Base-by-base conservation (phyloP, 345 rosid genomes). In the Bruguiera sexangula region DNA sequence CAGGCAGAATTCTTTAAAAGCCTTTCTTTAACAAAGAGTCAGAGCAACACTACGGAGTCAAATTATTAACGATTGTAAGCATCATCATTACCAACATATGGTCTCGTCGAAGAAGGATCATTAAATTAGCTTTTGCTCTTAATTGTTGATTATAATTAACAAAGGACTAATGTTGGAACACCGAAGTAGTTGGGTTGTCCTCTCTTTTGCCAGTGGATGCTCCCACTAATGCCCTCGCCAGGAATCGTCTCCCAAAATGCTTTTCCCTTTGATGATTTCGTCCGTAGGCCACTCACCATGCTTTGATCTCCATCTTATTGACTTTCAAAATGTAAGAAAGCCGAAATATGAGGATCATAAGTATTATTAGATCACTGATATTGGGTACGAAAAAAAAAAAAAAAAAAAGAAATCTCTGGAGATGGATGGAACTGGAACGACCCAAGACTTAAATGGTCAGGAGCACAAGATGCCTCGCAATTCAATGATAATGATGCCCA, bases 241-340 rank as follows among this genome's bases (percentile, higher is more conserved):
- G 71, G 73, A 68, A 61, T 72, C 83, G 76, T 80, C 65, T 43
- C 20, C 72, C 46, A 52, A 58, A 46, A 43, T 55, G 43, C 22
- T 52, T 53, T 58, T 67, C 7, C 18, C 34, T 53, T 76, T 80
- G 73, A 76, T 72, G 79, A 39, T 39, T 39, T 74, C 78, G 62
- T 81, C 34, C 78, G 78, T 70, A 75, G 83, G 76, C 93, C 89
- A 85, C 84, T 85, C 73, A 69, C 80, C 67, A 32, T 82, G 86
- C 76, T 64, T 82, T 75, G 16, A 11, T 81, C 73, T 66, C 82
- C 70, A 60, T 75, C 77, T 69, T 66, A 60, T 69, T 81, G 76
- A 74, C 79, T 76, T 82, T 65, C 57, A 75, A 69, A 39, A 69
- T 77, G 65, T 72, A 66, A 71, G 80, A 83, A 81, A 76, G 79